These are phyloP conservation scores for Fusarium sp. DNA, from an alignment of 2,329 filamentous ascomycete species.

Conservation along the genomic window DNA sequence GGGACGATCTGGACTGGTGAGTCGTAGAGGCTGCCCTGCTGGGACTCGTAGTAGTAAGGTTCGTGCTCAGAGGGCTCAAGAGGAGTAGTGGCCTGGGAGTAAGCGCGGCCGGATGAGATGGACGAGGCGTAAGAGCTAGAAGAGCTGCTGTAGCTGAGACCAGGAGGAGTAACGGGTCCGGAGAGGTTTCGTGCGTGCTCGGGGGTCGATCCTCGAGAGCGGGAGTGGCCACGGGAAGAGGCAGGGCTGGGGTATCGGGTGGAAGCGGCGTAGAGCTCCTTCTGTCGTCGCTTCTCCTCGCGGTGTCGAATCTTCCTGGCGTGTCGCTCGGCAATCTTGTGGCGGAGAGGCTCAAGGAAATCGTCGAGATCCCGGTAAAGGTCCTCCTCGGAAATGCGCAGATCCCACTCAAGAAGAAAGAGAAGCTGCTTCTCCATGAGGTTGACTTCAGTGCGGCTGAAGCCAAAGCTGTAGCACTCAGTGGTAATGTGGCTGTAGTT, in stretches of 20 bases:
- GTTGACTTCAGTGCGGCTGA: constrained; percentile 96
- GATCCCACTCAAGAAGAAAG: constrained; percentile 94
- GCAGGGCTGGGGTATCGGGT: constrained; percentile 63
- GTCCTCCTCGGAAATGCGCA: constrained; percentile 87
- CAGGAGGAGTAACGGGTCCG: constrained; percentile 59
- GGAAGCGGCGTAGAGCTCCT: constrained; percentile 55
- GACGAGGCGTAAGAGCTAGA: constrained; percentile 66
- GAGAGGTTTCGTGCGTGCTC: constrained; percentile 59
- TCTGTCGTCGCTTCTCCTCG: constrained; percentile 61
- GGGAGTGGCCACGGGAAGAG: constrained; percentile 61
- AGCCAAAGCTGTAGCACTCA: constrained; percentile 79
- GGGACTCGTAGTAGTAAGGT: constrained; percentile 58
- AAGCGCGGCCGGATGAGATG: constrained; percentile 63
- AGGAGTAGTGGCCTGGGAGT: constrained; percentile 68
- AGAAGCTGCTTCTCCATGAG: constrained; percentile 99
- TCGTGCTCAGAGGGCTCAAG: constrained; percentile 60
- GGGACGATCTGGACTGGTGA: constrained; percentile 65
- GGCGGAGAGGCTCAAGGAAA: constrained; percentile 89
- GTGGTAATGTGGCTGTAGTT: constrained; percentile 87
- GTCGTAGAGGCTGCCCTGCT: constrained; percentile 62
- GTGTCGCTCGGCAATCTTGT: constrained; percentile 67
- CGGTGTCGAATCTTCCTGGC: constrained; percentile 65
- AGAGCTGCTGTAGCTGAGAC: constrained; percentile 65
- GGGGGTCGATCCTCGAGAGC: constrained; percentile 59
- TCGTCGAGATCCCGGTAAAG: constrained; percentile 89